phyloP scores from a whole-genome alignment of 352 stramenopile species.

The Phytophthora litchii region DNA sequence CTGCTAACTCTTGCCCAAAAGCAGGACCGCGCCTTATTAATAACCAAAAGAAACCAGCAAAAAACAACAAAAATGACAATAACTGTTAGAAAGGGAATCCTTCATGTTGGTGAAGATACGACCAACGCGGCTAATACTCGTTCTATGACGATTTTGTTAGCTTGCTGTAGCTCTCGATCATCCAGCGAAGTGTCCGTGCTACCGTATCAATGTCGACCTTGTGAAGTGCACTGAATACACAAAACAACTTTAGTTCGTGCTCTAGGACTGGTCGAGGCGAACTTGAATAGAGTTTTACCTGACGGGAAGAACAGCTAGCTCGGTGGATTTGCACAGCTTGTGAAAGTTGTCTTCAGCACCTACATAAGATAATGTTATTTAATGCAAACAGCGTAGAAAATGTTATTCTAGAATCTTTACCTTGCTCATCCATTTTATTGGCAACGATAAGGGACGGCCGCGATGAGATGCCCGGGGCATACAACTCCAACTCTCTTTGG shows the following conservation, averaged over 20 bases:
- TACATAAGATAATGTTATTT: constrained; percentile 4
- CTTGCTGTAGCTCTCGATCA: constrained; percentile 69
- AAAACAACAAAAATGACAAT: constrained; percentile 4
- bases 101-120: constrained; percentile 20
- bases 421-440: constrained; percentile 91
- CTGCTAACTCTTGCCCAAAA: background rate
- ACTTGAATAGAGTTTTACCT: constrained; percentile 59
- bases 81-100: background rate
- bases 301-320: constrained; percentile 81
- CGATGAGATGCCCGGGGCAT: constrained; percentile 85
- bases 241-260: background rate
- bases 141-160: constrained; percentile 60
- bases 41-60: constrained; percentile 14
- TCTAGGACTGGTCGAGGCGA: too few species aligned
- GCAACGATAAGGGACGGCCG: constrained; percentile 85
- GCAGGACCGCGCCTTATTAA: constrained; percentile 16
- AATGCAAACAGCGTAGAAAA: background rate
- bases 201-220: constrained; percentile 88
- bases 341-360: constrained; percentile 83
- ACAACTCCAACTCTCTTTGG: constrained; percentile 87
- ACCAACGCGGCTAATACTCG: background rate
- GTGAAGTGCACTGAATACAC: constrained; percentile 66
- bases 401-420: constrained; percentile 21
- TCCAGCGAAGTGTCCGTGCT: constrained; percentile 72
- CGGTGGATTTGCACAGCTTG: constrained; percentile 69